Evolutionary conservation across 768 basidiomycete species (phyloP).

Genomic region (Scleroderma citrinum): DNA sequence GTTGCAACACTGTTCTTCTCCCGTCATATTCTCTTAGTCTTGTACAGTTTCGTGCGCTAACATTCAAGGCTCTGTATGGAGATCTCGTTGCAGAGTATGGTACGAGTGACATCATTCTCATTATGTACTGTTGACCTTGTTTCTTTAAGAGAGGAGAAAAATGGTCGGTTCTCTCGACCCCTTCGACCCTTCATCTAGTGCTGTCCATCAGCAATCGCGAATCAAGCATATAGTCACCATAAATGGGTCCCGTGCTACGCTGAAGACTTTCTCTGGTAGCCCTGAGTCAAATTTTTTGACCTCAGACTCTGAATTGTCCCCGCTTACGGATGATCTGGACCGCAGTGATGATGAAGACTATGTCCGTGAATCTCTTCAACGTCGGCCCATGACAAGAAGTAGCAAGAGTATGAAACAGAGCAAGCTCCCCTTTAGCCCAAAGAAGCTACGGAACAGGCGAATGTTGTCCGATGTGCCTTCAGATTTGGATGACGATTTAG

Average conservation of each 20-base stretch:
- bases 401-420: slow-evolving; percentile 14
- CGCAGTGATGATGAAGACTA: slow-evolving; percentile 12
- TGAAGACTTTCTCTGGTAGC: slow-evolving; percentile 9
- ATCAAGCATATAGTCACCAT: slow-evolving; percentile 35
- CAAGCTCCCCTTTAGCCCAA: slow-evolving; percentile 62
- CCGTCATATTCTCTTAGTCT: slow-evolving; percentile 2
- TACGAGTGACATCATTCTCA: slow-evolving; percentile 28
- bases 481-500: slow-evolving; percentile 38
- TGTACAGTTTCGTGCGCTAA: slow-evolving; percentile 37
- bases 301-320: slow-evolving; percentile 15
- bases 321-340: slow-evolving; percentile 27
- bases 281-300: slow-evolving; percentile 4
- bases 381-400: slow-evolving; percentile 10
- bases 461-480: slow-evolving; percentile 13
- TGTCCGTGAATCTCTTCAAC: background rate
- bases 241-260: slow-evolving; percentile 3
- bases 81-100: slow-evolving; percentile 52
- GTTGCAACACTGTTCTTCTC: slow-evolving; percentile 9
- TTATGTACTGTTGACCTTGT: slow-evolving; percentile 6
- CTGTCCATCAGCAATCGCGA: slow-evolving; percentile 56
- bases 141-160: slow-evolving; percentile 41
- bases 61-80: slow-evolving; percentile 34
- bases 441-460: slow-evolving; percentile 43
- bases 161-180: slow-evolving; percentile 34
- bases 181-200: slow-evolving; percentile 55